Conservation (phyloP, 371 early-diverging fungal species). For the Catenaria anguillulae region DNA sequence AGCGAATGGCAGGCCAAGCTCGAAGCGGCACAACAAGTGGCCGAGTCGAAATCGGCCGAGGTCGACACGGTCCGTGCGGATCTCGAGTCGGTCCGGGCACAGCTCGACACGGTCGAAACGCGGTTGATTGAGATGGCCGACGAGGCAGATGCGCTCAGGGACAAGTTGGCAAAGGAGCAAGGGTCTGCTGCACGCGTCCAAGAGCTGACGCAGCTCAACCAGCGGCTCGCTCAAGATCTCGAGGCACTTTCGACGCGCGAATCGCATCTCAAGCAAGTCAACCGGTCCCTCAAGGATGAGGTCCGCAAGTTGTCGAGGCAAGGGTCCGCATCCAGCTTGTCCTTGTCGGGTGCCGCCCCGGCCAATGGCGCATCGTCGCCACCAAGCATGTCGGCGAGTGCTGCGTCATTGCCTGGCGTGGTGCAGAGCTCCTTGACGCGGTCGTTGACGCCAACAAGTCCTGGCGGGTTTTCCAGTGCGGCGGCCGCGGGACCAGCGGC, state of each 20-base stretch:
- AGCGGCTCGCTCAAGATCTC: neutral
- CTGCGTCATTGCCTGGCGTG: neutral
- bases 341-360: neutral
- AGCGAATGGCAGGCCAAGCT: neutral
- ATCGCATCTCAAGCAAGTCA: neutral
- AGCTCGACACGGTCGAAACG: neutral
- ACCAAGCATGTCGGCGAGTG: neutral
- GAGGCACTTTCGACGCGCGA: neutral
- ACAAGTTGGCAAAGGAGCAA: neutral
- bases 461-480: neutral
- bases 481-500: neutral
- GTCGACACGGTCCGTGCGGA: neutral
- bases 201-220: neutral
- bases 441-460: neutral
- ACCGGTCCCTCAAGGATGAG: slow-evolving; percentile 3
- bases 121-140: neutral
- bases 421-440: neutral
- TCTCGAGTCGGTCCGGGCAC: neutral
- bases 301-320: neutral
- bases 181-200: neutral
- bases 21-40: too few relatives aligned
- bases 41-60: too few relatives aligned
- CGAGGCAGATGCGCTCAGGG: neutral
- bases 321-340: neutral
- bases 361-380: neutral